A percentile compares a stretch with the other conserved stretches of the same genome.
phyloP scores from a whole-genome alignment of 139 green algal species.

The Zygnema circumcarinatum region DNA sequence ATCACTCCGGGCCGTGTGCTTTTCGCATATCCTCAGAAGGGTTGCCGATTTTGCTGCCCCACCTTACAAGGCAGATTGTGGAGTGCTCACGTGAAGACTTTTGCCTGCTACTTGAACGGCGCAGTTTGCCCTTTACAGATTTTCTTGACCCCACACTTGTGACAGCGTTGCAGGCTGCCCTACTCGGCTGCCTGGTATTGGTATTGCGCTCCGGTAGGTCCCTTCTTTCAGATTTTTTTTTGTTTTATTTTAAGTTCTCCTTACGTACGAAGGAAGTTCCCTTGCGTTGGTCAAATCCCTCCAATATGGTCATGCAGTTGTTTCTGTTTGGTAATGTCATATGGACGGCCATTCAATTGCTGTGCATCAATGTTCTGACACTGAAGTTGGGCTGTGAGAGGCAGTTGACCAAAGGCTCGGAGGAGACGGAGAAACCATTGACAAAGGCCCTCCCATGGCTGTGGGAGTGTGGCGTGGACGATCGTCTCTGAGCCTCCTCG shows the following conservation, averaged over 20 bases:
- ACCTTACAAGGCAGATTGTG: constrained; percentile 55
- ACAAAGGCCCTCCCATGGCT: background rate
- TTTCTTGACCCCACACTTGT: constrained; percentile 16
- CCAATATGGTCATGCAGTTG: too few species aligned
- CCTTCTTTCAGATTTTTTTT: too few species aligned
- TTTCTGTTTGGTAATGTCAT: background rate
- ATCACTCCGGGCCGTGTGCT: constrained; percentile 16
- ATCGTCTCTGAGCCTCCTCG: constrained; percentile 16
- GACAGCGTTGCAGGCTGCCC: background rate
- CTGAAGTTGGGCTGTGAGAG: too few species aligned
- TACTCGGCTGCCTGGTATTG: constrained; percentile 34
- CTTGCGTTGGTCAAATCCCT: too few species aligned
- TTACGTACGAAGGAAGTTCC: too few species aligned
- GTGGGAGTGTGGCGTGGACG: constrained; percentile 35
- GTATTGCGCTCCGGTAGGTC: background rate
- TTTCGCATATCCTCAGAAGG: constrained; percentile 50
- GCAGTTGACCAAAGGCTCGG: too few species aligned
- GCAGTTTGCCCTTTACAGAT: background rate
- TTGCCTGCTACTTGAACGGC: background rate
- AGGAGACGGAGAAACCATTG: too few species aligned
- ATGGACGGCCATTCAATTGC: too few species aligned
- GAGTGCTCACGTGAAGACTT: constrained; percentile 35
- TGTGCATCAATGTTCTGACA: too few species aligned
- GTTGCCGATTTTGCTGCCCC: constrained; percentile 41
- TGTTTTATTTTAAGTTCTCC: too few species aligned